Evolutionary conservation across 2,329 filamentous ascomycete genomes (phyloP), one percentile per base, ranked within the genome.

Genomic region (Arthrobotrys pseudoclavata): DNA sequence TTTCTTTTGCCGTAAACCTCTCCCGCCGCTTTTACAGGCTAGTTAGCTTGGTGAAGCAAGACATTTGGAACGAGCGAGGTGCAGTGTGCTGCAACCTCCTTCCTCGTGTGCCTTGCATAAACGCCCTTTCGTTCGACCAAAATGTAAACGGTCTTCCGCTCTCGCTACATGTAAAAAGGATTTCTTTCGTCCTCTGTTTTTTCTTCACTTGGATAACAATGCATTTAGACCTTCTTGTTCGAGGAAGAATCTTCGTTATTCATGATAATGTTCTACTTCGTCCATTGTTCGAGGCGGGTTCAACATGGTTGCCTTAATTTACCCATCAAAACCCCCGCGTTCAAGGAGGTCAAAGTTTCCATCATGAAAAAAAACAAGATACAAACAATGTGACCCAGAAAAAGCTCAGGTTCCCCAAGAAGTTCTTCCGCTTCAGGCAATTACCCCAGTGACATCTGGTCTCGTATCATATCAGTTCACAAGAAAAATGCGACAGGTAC

Each of bases 391-490:
- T 40, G 37, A 40, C 6, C 26, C 20, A 50, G n/a, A n/a, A 53
- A 18, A 20, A 34, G 52, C 7, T 22, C 52, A 55, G 18, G 10
- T 42, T 18, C 18, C 42, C 55, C 34, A 60, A 60, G 55, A 24
- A 13, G 10, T 45, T 20, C 18, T 24, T 15, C 55, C 47, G 63
- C 63, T 67, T 67, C 63, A 63, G 55, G 45, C 47, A 55, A 63
- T 64, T 50, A 45, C 55, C 18, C 52, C 57, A 50, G 68, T 55
- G 47, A 66, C 45, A 66, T 66, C 42, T 42, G 40, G 64, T 76
- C 71, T 69, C 48, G 71, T 64, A 69, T 76, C 71, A 76, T 64
- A 76, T 64, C 64, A 66, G 47, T 63, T 76, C 71, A 69, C 42
- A 13, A 42, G 62, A 45, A 47, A 37, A 55, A 61, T 67, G 53